Percentiles rank a stretch among this genome's conserved stretches.
Conservation (phyloP, 345 rosid genomes). For the Eutrema japonicum region DNA sequence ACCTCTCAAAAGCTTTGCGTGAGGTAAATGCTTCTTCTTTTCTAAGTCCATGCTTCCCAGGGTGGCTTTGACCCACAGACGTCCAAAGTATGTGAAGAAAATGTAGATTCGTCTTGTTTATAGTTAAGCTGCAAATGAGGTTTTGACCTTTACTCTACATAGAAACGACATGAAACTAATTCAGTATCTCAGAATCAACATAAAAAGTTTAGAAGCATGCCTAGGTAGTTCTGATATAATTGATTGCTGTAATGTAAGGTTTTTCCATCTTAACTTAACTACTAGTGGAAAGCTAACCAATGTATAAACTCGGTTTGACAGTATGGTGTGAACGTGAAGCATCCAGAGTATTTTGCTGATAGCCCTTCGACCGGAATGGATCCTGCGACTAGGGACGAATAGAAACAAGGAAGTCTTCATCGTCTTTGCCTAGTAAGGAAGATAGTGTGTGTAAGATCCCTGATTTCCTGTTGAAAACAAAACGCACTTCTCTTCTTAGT, state of each 20-base stretch:
- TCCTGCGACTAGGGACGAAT: conserved; percentile 67
- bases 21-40: conserved; percentile 57
- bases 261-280: not conserved
- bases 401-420: conserved; percentile 26
- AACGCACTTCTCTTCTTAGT: conserved; percentile 13
- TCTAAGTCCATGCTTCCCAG: not conserved
- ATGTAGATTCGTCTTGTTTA: conserved; percentile 7
- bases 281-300: conserved; percentile 19
- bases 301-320: conserved; percentile 45
- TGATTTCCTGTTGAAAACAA: conserved; percentile 23
- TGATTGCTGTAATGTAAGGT: not conserved
- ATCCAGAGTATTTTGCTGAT: conserved; percentile 90
- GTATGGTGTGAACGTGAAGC: conserved; percentile 92
- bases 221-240: not conserved
- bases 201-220: conserved; percentile 7
- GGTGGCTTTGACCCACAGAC: conserved; percentile 12
- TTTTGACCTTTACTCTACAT: not conserved
- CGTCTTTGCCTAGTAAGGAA: conserved; percentile 6
- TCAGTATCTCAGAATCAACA: conserved; percentile 4
- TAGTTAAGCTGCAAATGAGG: conserved; percentile 12
- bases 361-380: conserved; percentile 71
- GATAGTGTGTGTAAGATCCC: conserved; percentile 16
- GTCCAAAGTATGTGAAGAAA: conserved; percentile 4
- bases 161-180: conserved; percentile 5
- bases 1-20: conserved; percentile 82